phyloP scores from a whole-genome alignment of 139 green algal species.

The Chlamydomonas sphaeroides region DNA sequence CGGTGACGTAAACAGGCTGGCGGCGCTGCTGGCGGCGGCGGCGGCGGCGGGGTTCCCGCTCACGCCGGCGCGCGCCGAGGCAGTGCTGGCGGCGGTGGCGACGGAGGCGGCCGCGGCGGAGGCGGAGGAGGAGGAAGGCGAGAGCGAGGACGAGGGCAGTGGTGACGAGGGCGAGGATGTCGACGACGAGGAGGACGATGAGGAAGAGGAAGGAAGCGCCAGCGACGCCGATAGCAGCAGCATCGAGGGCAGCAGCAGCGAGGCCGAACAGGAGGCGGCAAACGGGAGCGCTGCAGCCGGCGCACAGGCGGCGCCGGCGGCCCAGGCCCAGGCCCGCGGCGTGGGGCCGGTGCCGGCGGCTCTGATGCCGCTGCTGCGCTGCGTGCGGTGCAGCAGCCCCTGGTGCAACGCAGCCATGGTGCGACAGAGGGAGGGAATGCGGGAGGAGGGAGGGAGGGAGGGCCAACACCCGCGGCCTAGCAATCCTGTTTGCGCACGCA shows the following conservation, averaged over 20 bases:
- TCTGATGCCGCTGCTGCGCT: constrained; percentile 13
- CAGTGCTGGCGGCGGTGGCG: not conserved
- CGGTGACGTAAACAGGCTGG: not conserved
- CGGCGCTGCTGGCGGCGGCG: not conserved
- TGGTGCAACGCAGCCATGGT: not conserved
- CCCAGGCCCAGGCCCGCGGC: too few species aligned
- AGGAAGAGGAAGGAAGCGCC: not conserved
- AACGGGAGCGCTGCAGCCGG: not conserved
- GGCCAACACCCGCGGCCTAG: too few species aligned
- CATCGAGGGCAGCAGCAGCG: too few species aligned
- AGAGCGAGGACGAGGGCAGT: not conserved
- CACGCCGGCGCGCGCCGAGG: not conserved
- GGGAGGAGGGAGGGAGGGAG: not conserved
- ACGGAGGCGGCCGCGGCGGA: not conserved
- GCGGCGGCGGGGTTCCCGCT: not conserved
- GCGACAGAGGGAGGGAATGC: too few species aligned
- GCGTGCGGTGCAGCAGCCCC: constrained; percentile 20
- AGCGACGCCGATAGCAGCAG: too few species aligned
- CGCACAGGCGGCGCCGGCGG: not conserved
- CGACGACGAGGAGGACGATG: not conserved
- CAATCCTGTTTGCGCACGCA: too few species aligned
- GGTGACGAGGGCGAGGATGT: not conserved
- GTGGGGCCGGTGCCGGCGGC: not conserved
- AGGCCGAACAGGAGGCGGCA: not conserved
- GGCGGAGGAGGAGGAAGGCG: not conserved